Evolutionary conservation across 1,139 yeast species (phyloP), one percentile per base, ranked within the genome.

Genomic region (Debaryomyces udenii): DNA sequence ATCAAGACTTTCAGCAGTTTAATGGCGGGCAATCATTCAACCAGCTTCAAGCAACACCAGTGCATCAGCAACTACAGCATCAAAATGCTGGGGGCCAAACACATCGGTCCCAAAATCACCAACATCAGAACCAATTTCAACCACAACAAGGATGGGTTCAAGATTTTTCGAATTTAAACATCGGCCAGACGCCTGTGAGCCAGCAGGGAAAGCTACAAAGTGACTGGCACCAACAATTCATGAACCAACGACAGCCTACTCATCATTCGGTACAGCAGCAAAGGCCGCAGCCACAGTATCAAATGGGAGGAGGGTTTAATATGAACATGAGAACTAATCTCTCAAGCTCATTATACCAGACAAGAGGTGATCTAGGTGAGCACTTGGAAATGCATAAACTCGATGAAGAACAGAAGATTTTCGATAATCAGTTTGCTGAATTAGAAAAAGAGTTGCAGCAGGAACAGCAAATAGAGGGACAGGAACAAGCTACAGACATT

Each of bases 341-440:
- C 17, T 47, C 55, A 3, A 37, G 39, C 2, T 55, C 59, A 3
- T 20, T 51, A 23, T 38, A 48, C 26, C 38, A 37, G 29, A 45
- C 37, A 9, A 18, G 40, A 26, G 35, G 35, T 13, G 16, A 37
- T 30, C 33, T 48, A 34, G 41, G 61, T 1, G 73, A 68, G 45
- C 74, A 67, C 40, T 56, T 57, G 45, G 62, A 63, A 41, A 27
- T 61, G 10, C 74, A 68, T 38, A 52, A 57, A 26, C 23, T 55
- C n/a, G 68, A 66, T 20, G 49, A 60, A 9, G 62, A 64, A 35
- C 50, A 54, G 17, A 51, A 56, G 35, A 55, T 52, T 22, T 63
- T 71, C 39, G 74, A 69, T 29, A 53, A 60, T 26, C 67, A 71
- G 42, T 72, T 72, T 48, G 68, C 63, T 29, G 53, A 58, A 43